Evolutionary conservation across 2,329 filamentous ascomycete species (phyloP).

Genomic region (Gnomoniopsis sp.): DNA sequence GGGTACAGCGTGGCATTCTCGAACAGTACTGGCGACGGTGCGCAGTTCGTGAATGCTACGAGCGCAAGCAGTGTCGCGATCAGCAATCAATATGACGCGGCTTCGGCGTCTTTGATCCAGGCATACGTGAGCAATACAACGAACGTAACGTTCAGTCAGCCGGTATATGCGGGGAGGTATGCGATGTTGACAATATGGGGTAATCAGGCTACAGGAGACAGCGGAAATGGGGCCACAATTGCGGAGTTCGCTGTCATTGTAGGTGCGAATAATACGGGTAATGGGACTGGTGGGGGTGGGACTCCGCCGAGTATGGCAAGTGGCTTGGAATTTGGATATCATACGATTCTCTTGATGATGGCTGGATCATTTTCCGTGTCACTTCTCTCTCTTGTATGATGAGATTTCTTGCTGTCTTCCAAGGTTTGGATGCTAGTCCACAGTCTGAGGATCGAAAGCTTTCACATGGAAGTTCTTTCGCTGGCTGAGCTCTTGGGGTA

Average conservation of each 20-base stretch:
- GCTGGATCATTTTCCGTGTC: background rate
- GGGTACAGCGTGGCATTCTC: constrained; percentile 14
- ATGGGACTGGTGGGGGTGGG: background rate
- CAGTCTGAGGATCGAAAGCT: no score
- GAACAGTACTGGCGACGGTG: background rate
- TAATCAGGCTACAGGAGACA: constrained; percentile 12
- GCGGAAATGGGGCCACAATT: constrained; percentile 9
- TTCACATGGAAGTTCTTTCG: no score
- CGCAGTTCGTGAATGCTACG: background rate
- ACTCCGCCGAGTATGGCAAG: background rate
- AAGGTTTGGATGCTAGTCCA: no score
- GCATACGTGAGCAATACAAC: constrained; percentile 16
- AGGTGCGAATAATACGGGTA: background rate
- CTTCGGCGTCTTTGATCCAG: background rate
- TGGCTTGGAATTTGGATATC: background rate
- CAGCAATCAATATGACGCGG: constrained; percentile 6
- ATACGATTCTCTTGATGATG: background rate
- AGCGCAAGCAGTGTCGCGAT: constrained; percentile 7
- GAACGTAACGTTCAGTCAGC: constrained; percentile 10
- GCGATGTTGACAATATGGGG: constrained; percentile 14
- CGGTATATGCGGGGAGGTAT: constrained; percentile 13
- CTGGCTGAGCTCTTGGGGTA: no score
- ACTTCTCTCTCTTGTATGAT: background rate
- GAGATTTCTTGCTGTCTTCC: no score
- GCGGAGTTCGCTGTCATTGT: constrained; percentile 15